Conservation (phyloP, 2,329 filamentous ascomycete species). For the Kalaharituber pfeilii region DNA sequence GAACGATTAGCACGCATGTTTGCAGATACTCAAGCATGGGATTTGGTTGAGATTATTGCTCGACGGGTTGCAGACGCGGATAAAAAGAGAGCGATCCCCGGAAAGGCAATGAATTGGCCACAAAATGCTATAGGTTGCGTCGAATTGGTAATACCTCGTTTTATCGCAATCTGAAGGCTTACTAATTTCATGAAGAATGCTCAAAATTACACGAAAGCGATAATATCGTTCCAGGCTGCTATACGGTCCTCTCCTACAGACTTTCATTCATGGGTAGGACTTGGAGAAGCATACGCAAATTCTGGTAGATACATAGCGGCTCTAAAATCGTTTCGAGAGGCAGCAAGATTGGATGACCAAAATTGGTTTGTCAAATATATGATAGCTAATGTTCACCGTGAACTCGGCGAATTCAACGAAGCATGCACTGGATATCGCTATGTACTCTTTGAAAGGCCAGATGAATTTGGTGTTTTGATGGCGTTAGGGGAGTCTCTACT, state of each 20-base stretch:
- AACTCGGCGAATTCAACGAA: constrained; percentile 76
- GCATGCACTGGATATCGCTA: constrained; percentile 59
- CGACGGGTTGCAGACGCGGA: constrained; percentile 89
- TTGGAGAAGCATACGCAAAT: constrained; percentile 94
- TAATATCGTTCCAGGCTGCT: constrained; percentile 81
- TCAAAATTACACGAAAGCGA: constrained; percentile 52
- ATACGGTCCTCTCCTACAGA: constrained; percentile 67
- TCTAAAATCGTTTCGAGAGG: constrained; percentile 74
- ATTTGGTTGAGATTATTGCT: constrained; percentile 81
- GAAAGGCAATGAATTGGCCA: constrained; percentile 88
- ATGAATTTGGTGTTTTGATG: constrained; percentile 73
- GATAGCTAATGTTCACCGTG: constrained; percentile 83
- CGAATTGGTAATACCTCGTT: constrained; percentile 34
- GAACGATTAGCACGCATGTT: constrained; percentile 74
- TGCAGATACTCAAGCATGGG: constrained; percentile 85
- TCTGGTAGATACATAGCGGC: constrained; percentile 90
- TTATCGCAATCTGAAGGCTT: background rate
- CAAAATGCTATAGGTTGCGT: constrained; percentile 86
- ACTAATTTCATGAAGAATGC: constrained; percentile 16
- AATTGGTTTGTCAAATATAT: constrained; percentile 96
- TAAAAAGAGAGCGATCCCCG: constrained; percentile 72
- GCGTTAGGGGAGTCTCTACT: constrained; percentile 76
- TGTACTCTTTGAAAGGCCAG: constrained; percentile 49
- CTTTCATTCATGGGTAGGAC: constrained; percentile 88
- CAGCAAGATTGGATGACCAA: constrained; percentile 59